Percentiles rank a stretch among this genome's conserved stretches.
Conservation (phyloP, 176 grass and related monocot genomes). For the Metroxylon sagu region DNA sequence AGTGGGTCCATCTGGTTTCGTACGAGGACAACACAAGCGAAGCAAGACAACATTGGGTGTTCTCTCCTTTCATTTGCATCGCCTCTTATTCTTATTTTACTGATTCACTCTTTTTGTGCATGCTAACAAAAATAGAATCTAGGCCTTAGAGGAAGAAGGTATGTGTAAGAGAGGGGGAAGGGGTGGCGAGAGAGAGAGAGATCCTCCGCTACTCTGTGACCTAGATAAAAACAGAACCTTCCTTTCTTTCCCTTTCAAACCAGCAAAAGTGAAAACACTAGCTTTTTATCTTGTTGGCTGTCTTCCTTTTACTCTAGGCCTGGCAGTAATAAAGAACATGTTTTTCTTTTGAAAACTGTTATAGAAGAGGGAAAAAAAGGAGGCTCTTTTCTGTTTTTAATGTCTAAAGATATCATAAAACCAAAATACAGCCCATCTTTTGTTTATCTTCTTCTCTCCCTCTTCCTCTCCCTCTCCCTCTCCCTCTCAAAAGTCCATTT, state of each 20-base stretch:
- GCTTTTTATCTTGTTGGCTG: slow-evolving; percentile 51
- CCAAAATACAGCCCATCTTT: too few species aligned
- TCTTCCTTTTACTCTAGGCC: slow-evolving; percentile 34
- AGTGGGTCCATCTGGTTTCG: slow-evolving; percentile 16
- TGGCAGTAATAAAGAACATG: slow-evolving; percentile 19
- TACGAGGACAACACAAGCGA: slow-evolving; percentile 6
- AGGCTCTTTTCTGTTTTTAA: neutral
- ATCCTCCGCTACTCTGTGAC: slow-evolving; percentile 29
- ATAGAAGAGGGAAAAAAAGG: slow-evolving; percentile 1
- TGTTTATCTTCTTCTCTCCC: too few species aligned
- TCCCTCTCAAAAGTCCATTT: too few species aligned
- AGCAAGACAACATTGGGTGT: neutral
- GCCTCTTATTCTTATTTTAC: slow-evolving; percentile 16
- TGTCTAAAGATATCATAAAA: neutral
- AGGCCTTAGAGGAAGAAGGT: too few species aligned
- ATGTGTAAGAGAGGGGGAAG: too few species aligned
- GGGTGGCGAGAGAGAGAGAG: neutral
- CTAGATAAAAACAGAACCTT: slow-evolving; percentile 76
- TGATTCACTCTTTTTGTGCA: slow-evolving; percentile 33
- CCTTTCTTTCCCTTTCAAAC: slow-evolving; percentile 72
- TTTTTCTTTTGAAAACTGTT: slow-evolving; percentile 31
- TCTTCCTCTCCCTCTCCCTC: too few species aligned
- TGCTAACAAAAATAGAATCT: slow-evolving; percentile 30
- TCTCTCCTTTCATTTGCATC: slow-evolving; percentile 19
- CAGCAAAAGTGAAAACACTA: slow-evolving; percentile 55